Percentiles rank a stretch among this genome's conserved stretches.
These are phyloP conservation scores for Hebeloma cylindrosporum DNA, from an alignment of 768 basidiomycete species.

Conservation along the genomic window DNA sequence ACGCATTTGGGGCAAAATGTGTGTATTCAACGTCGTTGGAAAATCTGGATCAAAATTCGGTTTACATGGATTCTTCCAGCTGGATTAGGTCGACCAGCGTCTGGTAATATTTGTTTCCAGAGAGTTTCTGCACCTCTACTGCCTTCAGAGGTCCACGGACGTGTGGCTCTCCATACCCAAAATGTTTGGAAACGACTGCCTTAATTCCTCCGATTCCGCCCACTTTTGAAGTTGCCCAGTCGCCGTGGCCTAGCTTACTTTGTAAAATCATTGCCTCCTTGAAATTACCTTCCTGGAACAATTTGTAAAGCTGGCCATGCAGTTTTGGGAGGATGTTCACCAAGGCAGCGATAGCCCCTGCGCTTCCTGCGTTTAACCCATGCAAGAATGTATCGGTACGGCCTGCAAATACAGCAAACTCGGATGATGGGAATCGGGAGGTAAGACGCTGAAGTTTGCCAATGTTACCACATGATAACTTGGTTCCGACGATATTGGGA, in stretches of 20 bases:
- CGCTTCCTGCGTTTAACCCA: conserved; percentile 58
- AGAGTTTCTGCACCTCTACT: conserved; percentile 37
- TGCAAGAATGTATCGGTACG: conserved; percentile 69
- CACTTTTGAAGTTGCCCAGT: conserved; percentile 61
- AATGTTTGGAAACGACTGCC: conserved; percentile 57
- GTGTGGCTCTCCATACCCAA: conserved; percentile 55
- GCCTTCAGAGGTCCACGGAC: conserved; percentile 53
- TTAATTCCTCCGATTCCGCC: conserved; percentile 73
- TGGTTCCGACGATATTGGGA: conserved; percentile 84
- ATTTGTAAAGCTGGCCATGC: conserved; percentile 48
- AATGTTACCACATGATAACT: conserved; percentile 82
- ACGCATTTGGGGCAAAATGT: conserved; percentile 11
- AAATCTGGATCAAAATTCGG: neutral
- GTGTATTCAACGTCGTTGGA: neutral
- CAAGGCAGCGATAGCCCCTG: conserved; percentile 65
- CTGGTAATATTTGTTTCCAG: conserved; percentile 38
- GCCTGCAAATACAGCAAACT: conserved; percentile 76
- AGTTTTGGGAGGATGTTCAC: conserved; percentile 62
- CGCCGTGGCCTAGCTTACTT: conserved; percentile 60
- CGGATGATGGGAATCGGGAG: conserved; percentile 48
- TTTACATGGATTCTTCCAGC: conserved; percentile 32
- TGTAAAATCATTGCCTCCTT: conserved; percentile 63
- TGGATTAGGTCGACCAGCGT: conserved; percentile 46
- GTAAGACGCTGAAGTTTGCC: conserved; percentile 81
- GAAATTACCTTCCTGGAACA: conserved; percentile 53